Evolutionary conservation across 805 yeast species (phyloP).

Genomic region (Schwanniomyces pseudopolymorphus): DNA sequence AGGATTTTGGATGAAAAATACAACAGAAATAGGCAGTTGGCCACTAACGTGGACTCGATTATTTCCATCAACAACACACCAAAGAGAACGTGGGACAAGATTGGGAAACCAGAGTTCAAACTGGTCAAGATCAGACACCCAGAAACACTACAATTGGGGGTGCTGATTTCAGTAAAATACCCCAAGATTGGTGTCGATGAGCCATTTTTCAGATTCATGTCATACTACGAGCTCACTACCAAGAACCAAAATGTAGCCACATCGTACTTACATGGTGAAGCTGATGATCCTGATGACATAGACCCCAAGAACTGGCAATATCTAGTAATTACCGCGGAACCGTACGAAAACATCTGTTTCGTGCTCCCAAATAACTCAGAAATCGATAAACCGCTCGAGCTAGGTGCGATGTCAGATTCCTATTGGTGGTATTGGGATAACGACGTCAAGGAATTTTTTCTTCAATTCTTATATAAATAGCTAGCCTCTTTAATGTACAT

Average conservation of each 20-base stretch:
- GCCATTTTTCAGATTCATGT: slow-evolving; percentile 76
- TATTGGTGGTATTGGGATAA: slow-evolving; percentile 76
- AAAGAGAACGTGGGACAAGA: slow-evolving; percentile 52
- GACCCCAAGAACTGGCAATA: slow-evolving; percentile 56
- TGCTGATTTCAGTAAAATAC: slow-evolving; percentile 59
- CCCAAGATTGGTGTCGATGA: slow-evolving; percentile 47
- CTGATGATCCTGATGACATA: slow-evolving; percentile 14
- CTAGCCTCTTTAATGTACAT: background rate
- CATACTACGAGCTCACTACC: slow-evolving; percentile 60
- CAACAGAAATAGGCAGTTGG: slow-evolving; percentile 19
- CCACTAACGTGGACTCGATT: slow-evolving; percentile 10
- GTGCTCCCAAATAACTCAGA: slow-evolving; percentile 68
- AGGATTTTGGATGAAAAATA: slow-evolving; percentile 34
- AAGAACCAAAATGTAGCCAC: slow-evolving; percentile 40
- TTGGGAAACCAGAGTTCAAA: slow-evolving; percentile 74
- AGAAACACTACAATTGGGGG: slow-evolving; percentile 56
- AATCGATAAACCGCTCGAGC: slow-evolving; percentile 31
- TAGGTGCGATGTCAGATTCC: slow-evolving; percentile 22
- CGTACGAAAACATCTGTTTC: slow-evolving; percentile 79
- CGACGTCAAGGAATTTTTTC: slow-evolving; percentile 63
- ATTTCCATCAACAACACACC: slow-evolving; percentile 36
- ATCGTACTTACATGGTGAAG: slow-evolving; percentile 19
- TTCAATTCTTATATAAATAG: slow-evolving; percentile 62
- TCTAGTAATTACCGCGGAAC: slow-evolving; percentile 81
- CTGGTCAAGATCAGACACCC: slow-evolving; percentile 70